These are phyloP conservation scores for Fusarium sp. DNA, from an alignment of 2,329 filamentous ascomycete genomes.

Conservation along the genomic window DNA sequence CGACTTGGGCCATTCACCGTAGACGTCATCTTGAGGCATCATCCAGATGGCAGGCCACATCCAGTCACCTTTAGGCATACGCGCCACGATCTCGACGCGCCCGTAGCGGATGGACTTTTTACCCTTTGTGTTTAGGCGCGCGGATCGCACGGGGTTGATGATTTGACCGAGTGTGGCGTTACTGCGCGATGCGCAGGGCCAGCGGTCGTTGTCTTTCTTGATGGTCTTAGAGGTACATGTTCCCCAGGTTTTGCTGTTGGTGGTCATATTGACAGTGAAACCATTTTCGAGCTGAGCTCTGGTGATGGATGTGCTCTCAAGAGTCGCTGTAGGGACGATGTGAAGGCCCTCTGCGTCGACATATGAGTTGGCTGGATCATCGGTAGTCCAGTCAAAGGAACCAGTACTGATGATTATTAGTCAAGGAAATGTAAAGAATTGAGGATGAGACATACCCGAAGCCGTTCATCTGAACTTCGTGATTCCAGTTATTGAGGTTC, in stretches of 20 bases:
- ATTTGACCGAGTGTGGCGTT: conserved; percentile 58
- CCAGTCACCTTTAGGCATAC: conserved; percentile 65
- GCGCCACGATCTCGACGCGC: conserved; percentile 64
- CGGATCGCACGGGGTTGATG: conserved; percentile 61
- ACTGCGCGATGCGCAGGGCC: conserved; percentile 52
- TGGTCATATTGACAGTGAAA: conserved; percentile 58
- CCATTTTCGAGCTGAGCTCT: conserved; percentile 50
- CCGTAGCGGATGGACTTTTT: conserved; percentile 62
- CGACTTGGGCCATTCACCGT: conserved; percentile 62
- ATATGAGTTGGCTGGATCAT: conserved; percentile 58
- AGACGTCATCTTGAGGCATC: conserved; percentile 59
- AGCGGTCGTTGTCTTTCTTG: conserved; percentile 29
- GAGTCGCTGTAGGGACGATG: conserved; percentile 62
- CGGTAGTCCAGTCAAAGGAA: conserved; percentile 65
- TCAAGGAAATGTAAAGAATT: fast-evolving
- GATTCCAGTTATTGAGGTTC: conserved; percentile 57
- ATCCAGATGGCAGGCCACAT: conserved; percentile 62
- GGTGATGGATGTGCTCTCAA: conserved; percentile 45
- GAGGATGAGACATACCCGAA: conserved; percentile 49
- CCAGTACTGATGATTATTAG: conserved; percentile 44
- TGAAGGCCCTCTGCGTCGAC: conserved; percentile 59
- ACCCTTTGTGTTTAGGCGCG: conserved; percentile 55
- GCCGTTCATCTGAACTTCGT: conserved; percentile 55
- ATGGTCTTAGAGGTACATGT: conserved; percentile 53
- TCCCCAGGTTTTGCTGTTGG: conserved; percentile 42